Evolutionary conservation across 768 basidiomycete genomes (phyloP).

Genomic region (Leccinum barrowsii): DNA sequence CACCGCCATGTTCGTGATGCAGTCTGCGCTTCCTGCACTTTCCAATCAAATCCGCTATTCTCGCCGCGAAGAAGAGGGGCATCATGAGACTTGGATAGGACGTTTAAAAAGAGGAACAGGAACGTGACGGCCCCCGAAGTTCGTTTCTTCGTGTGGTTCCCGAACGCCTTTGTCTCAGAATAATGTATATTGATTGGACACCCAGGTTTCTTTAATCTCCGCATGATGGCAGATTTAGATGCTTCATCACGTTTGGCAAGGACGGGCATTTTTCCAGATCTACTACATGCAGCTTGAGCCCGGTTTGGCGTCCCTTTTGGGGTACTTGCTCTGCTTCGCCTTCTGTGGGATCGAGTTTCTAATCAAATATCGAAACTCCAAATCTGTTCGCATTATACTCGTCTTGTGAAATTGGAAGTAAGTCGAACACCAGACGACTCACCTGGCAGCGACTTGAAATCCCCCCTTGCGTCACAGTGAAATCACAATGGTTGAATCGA

Average conservation of each 20-base stretch:
- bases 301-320: no score
- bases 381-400: neutral
- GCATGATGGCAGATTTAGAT: neutral
- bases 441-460: neutral
- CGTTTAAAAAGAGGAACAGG: neutral
- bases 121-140: neutral
- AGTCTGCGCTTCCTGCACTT: neutral
- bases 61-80: neutral
- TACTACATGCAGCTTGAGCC: neutral
- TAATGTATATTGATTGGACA: neutral
- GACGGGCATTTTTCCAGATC: neutral
- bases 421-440: neutral
- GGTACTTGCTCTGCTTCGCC: neutral
- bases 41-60: neutral
- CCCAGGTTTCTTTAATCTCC: constrained; percentile 3
- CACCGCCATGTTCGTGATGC: neutral
- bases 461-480: neutral
- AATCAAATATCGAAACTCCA: neutral
- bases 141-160: neutral
- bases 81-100: neutral
- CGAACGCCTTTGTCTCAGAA: neutral
- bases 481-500: neutral
- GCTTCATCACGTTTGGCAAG: neutral
- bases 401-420: neutral
- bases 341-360: neutral